Base-by-base conservation (phyloP, 441 rosid genomes). In the Pelargonium myrrhifolium region DNA sequence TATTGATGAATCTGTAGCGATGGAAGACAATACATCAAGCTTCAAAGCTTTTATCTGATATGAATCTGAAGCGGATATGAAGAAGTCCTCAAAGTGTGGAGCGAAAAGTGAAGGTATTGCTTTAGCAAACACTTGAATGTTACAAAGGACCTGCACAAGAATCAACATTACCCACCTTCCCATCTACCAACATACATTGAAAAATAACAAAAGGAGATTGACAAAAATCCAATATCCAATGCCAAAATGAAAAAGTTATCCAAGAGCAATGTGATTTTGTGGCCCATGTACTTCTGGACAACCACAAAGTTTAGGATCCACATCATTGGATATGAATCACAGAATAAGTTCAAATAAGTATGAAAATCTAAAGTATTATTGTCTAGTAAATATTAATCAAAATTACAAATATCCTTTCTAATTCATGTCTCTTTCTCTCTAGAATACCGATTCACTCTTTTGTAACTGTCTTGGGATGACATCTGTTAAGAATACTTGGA, bases 1-100 rank as follows among this genome's bases (percentile, higher is more conserved):
- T 77, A 91, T 79, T 40, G 96, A 86, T 55, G 85, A 85, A 68
- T 87, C 86, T 45, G 89, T 84, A 67, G 88, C 83, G 76, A 91
- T 82, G 69, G 79, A 85, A 81, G 93, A 88, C 76, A 93, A 89
- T 75, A 93, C 88, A 81, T 86, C 93, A 76, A 93, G 96, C 86
- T 91, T 93, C 81, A 91, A 80, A 64, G 92, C 85, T 84, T 83
- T 93, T 55, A 82, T 85, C 83, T 85, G 89, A 86, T 85, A 84
- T 65, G 95, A 75, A 72, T 93, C 99, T 43, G 95, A 84, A 64
- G 93, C 87, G 65, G 69, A 65, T 73, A 89, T 76, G 79, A 88
- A 89, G 80, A 93, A 88, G 70, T 87, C 88, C 75, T 88, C 97
- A 55, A 78, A 91, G 71, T 88, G 74, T 43, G 86, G 85, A 72